Percentiles rank a stretch among this genome's conserved stretches.
These are phyloP conservation scores for Monascus ruber DNA, from an alignment of 2,329 filamentous ascomycete genomes.

Conservation along the genomic window DNA sequence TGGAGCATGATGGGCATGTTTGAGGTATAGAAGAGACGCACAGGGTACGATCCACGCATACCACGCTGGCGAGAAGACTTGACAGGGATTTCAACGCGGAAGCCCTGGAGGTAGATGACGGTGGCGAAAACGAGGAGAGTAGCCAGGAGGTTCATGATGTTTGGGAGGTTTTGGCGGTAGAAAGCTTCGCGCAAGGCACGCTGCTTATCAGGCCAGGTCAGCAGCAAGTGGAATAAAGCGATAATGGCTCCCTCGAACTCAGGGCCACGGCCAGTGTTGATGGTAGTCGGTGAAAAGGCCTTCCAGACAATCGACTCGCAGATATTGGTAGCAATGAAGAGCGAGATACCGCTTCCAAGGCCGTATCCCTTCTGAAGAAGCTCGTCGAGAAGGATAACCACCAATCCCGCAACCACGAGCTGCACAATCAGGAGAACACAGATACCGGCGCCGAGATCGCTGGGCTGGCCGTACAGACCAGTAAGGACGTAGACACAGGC, in stretches of 20 bases:
- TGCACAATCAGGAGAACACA: slow-evolving; percentile 97
- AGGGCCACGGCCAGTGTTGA: slow-evolving; percentile 97
- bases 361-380: slow-evolving; percentile 99
- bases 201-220: slow-evolving; percentile 99
- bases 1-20: slow-evolving; percentile 99
- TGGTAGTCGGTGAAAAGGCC: slow-evolving; percentile 96
- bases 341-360: slow-evolving; percentile 93
- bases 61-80: slow-evolving; percentile 99
- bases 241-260: slow-evolving; percentile 99
- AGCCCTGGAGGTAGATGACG: slow-evolving; percentile 98
- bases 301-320: slow-evolving; percentile 99
- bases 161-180: slow-evolving; percentile 98
- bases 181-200: slow-evolving; percentile 96
- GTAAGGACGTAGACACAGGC: slow-evolving; percentile 98
- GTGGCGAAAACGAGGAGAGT: slow-evolving; percentile 89
- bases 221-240: slow-evolving; percentile 90
- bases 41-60: slow-evolving; percentile 93
- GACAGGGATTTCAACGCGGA: slow-evolving; percentile 99
- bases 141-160: slow-evolving; percentile 96
- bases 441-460: slow-evolving; percentile 92
- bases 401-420: slow-evolving; percentile 92
- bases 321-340: slow-evolving; percentile 99
- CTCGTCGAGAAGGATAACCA: slow-evolving; percentile 98
- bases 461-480: slow-evolving; percentile 91
- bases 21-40: slow-evolving; percentile 99